Evolutionary conservation across 2,329 filamentous ascomycete species (phyloP).

Genomic region (Claviceps cyperi): DNA sequence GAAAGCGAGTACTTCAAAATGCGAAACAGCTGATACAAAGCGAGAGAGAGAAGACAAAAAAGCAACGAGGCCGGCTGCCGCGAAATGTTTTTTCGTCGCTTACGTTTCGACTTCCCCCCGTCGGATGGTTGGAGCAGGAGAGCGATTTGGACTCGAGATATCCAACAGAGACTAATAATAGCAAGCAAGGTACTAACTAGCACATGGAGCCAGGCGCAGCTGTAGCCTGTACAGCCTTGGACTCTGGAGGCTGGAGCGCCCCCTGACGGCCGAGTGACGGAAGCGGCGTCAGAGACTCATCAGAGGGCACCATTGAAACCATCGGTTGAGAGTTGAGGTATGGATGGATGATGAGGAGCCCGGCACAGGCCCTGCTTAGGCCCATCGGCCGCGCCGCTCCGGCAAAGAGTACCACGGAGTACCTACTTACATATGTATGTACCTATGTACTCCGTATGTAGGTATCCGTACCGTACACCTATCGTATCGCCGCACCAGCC

Average conservation of each 20-base stretch:
- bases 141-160: neutral
- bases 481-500: too few relatives aligned
- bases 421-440: too few relatives aligned
- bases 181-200: neutral
- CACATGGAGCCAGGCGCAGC: neutral
- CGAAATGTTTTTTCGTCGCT: neutral
- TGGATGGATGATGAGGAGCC: neutral
- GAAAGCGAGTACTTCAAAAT: constrained; percentile 2
- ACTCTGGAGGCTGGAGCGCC: neutral
- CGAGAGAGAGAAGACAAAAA: constrained; percentile 10
- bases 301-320: too few relatives aligned
- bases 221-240: neutral
- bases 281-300: neutral
- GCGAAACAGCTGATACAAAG: constrained; percentile 2
- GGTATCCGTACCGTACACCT: too few relatives aligned
- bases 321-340: too few relatives aligned
- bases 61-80: neutral
- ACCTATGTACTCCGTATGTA: too few relatives aligned
- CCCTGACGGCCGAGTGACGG: neutral
- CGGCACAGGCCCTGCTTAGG: neutral
- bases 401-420: too few relatives aligned
- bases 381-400: too few relatives aligned
- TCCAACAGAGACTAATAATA: neutral
- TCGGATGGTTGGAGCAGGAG: neutral
- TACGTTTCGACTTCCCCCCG: neutral